A percentile compares a stretch with the other conserved stretches of the same genome.
These are phyloP conservation scores for Umbelopsis sp. DNA, from an alignment of 192 early-diverging fungal genomes.

Conservation along the genomic window DNA sequence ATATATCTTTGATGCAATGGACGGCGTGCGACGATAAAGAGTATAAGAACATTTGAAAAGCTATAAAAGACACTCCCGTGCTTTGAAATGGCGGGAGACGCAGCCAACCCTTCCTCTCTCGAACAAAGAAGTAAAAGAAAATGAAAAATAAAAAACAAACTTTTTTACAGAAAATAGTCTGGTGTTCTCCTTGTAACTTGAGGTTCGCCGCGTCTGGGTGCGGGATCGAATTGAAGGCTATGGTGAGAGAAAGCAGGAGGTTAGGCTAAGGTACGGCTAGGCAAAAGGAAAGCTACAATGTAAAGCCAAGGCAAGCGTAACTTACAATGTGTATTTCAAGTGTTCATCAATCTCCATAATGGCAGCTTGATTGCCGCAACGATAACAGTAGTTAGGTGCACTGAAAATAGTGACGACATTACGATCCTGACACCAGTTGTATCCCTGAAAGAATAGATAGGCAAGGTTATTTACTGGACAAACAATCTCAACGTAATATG, in stretches of 20 bases:
- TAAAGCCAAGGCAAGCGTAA: neutral
- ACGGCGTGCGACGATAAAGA: conserved; percentile 23
- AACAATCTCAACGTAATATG: neutral
- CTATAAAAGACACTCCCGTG: neutral
- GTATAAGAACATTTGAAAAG: conserved; percentile 14
- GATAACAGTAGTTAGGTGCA: conserved; percentile 99
- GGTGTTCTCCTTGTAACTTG: conserved; percentile 98
- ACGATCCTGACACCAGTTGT: conserved; percentile 98
- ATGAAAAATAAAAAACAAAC: conserved; percentile 24
- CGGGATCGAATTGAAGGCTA: conserved; percentile 95
- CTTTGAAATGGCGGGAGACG: conserved; percentile 17
- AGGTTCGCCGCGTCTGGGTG: conserved; percentile 95
- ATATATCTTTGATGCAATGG: conserved; percentile 19
- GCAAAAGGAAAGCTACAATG: neutral
- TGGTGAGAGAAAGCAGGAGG: neutral
- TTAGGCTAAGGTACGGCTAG: too few relatives aligned
- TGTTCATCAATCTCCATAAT: conserved; percentile 99
- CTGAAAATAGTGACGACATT: conserved; percentile 99
- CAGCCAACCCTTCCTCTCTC: conserved; percentile 20
- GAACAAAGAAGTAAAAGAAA: conserved; percentile 3
- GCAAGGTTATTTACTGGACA: neutral
- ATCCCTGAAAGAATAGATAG: conserved; percentile 63
- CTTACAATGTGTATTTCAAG: conserved; percentile 97
- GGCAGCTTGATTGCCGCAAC: conserved; percentile 99
- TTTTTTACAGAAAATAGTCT: conserved; percentile 93